These are phyloP conservation scores for Nemania sp. DNA, from an alignment of 2,329 filamentous ascomycete genomes.

Conservation along the genomic window DNA sequence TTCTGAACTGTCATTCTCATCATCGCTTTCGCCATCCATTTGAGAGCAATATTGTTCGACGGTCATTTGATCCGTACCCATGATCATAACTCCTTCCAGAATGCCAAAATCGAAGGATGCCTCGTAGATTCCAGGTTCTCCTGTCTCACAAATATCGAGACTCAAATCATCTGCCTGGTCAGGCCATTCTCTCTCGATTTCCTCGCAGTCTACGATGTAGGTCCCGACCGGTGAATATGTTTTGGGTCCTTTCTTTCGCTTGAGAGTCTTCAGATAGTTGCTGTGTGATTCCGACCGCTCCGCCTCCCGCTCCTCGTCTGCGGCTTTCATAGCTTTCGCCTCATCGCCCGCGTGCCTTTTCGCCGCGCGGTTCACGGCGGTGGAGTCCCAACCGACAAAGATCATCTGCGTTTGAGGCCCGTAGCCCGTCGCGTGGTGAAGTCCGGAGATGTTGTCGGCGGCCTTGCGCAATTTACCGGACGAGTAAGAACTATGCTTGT, in stretches of 20 bases:
- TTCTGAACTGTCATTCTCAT: conserved; percentile 25
- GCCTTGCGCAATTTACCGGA: conserved; percentile 11
- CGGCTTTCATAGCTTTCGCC: conserved; percentile 9
- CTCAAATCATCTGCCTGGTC: conserved; percentile 43
- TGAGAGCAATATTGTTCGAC: conserved; percentile 45
- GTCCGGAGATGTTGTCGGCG: conserved; percentile 22
- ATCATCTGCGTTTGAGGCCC: conserved; percentile 22
- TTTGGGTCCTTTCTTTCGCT: neutral
- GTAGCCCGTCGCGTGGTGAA: conserved; percentile 23
- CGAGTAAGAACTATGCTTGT: conserved; percentile 1
- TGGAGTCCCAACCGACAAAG: conserved; percentile 36
- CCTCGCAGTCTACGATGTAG: conserved; percentile 47
- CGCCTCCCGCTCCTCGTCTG: conserved; percentile 14
- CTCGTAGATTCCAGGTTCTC: conserved; percentile 46
- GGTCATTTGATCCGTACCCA: conserved; percentile 43
- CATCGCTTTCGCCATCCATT: conserved; percentile 17
- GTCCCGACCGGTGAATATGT: conserved; percentile 42
- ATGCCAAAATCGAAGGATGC: conserved; percentile 50
- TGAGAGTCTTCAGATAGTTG: conserved; percentile 30
- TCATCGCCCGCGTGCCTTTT: conserved; percentile 11
- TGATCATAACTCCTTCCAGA: conserved; percentile 48
- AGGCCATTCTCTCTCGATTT: conserved; percentile 46
- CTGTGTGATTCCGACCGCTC: conserved; percentile 25
- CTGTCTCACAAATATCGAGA: conserved; percentile 45
- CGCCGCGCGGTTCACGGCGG: conserved; percentile 23